phyloP scores from a whole-genome alignment of 176 grass and related monocot species.

The Cocos nucifera region DNA sequence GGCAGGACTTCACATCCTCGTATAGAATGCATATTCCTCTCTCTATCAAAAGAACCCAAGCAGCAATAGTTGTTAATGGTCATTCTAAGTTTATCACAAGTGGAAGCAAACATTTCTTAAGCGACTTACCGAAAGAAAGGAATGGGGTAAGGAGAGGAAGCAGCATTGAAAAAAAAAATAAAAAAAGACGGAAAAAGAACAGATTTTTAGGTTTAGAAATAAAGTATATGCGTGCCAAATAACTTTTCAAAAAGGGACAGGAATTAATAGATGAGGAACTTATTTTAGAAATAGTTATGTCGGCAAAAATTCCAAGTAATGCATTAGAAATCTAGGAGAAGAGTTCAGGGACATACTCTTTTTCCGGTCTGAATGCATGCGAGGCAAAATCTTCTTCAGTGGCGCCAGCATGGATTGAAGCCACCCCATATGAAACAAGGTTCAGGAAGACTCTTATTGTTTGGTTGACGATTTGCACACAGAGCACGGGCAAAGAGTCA shows the following conservation, averaged over 20 bases:
- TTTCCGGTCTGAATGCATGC: conserved; percentile 15
- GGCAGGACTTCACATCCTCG: conserved; percentile 59
- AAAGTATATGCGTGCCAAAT: too few relatives aligned
- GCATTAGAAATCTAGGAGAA: too few relatives aligned
- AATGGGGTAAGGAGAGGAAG: neutral
- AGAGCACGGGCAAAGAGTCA: too few relatives aligned
- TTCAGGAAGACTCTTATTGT: too few relatives aligned
- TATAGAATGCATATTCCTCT: conserved; percentile 47
- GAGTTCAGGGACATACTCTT: conserved; percentile 19
- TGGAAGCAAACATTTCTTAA: neutral
- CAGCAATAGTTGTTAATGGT: neutral
- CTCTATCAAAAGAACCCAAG: conserved; percentile 10
- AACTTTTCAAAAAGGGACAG: too few relatives aligned
- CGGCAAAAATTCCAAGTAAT: too few relatives aligned
- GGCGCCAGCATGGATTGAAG: conserved; percentile 34
- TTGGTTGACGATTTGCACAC: too few relatives aligned
- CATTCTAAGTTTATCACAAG: neutral
- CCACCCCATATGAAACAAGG: conserved; percentile 28
- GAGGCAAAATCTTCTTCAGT: conserved; percentile 41
- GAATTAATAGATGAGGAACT: too few relatives aligned
- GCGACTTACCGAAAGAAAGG: neutral
- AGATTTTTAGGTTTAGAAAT: too few relatives aligned
- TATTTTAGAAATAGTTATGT: too few relatives aligned
- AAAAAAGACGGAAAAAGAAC: too few relatives aligned
- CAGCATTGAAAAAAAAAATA: too few relatives aligned